phyloP scores from a whole-genome alignment of 768 basidiomycete species.

The Leccinum uliginosum region DNA sequence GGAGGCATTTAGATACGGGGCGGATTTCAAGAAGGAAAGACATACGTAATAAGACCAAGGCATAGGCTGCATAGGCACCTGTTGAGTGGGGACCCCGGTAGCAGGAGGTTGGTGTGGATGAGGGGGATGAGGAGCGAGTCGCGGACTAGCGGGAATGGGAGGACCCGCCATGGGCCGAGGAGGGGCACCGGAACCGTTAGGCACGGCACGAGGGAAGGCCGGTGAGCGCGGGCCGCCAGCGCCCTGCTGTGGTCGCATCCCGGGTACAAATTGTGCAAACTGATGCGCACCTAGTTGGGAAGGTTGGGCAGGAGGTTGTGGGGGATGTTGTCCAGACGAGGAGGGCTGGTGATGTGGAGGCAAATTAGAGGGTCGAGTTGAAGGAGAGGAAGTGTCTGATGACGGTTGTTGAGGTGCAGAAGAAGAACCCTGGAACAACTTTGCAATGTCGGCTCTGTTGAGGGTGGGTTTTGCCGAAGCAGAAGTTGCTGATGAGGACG shows the following conservation, averaged over 20 bases:
- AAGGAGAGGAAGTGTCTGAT: slow-evolving; percentile 56
- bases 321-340: slow-evolving; percentile 34
- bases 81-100: slow-evolving; percentile 45
- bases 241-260: slow-evolving; percentile 42
- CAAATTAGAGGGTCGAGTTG: slow-evolving; percentile 48
- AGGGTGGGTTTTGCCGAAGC: slow-evolving; percentile 30
- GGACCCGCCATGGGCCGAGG: slow-evolving; percentile 48
- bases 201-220: slow-evolving; percentile 54
- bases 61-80: slow-evolving; percentile 38
- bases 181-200: slow-evolving; percentile 49
- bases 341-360: slow-evolving; percentile 43
- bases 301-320: slow-evolving; percentile 35
- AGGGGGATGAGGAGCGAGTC: slow-evolving; percentile 48
- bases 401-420: slow-evolving; percentile 44
- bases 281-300: slow-evolving; percentile 43
- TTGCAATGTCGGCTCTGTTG: slow-evolving; percentile 37
- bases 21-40: slow-evolving; percentile 10
- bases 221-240: slow-evolving; percentile 63
- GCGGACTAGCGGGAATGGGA: slow-evolving; percentile 54
- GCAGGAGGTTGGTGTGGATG: slow-evolving; percentile 52
- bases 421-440: slow-evolving; percentile 37
- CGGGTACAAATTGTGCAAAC: slow-evolving; percentile 48
- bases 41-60: slow-evolving; percentile 60
- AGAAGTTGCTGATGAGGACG: slow-evolving; percentile 29
- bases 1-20: neutral